These are phyloP conservation scores for Cercospora sp. DNA, from an alignment of 2,329 filamentous ascomycete species.

Conservation along the genomic window DNA sequence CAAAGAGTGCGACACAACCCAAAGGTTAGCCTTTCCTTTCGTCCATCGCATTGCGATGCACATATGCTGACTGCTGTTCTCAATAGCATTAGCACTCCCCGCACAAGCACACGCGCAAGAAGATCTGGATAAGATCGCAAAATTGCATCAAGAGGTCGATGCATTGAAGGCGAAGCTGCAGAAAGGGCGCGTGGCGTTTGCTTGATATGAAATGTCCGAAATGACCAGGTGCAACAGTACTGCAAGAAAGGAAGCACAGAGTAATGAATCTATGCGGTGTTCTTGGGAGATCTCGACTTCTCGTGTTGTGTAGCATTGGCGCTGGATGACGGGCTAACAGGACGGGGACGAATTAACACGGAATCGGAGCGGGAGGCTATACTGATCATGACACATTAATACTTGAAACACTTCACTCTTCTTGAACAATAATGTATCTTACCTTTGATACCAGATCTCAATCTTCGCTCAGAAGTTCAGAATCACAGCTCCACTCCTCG, in stretches of 20 bases:
- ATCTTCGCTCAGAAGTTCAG: slow-evolving; percentile 13
- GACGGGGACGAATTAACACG: neutral
- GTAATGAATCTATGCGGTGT: neutral
- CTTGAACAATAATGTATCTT: neutral
- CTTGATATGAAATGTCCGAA: neutral
- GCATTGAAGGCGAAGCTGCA: slow-evolving; percentile 4
- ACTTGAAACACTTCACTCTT: neutral
- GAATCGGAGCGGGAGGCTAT: neutral
- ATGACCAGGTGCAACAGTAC: neutral
- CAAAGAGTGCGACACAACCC: neutral
- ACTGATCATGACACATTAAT: neutral
- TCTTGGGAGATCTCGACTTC: neutral
- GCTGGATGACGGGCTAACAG: neutral
- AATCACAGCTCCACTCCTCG: slow-evolving; percentile 36
- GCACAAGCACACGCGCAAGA: slow-evolving; percentile 7
- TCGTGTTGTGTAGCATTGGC: neutral
- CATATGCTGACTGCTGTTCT: neutral
- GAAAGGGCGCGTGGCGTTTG: neutral
- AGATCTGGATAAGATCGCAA: slow-evolving; percentile 9
- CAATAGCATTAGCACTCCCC: slow-evolving; percentile 2
- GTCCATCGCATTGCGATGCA: neutral
- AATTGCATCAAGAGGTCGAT: slow-evolving; percentile 6
- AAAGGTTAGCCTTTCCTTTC: neutral
- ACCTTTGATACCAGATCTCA: neutral
- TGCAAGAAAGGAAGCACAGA: neutral